These are phyloP conservation scores for Phaeosphaeriaceae sp. DNA, from an alignment of 2,329 filamentous ascomycete genomes.

Conservation along the genomic window DNA sequence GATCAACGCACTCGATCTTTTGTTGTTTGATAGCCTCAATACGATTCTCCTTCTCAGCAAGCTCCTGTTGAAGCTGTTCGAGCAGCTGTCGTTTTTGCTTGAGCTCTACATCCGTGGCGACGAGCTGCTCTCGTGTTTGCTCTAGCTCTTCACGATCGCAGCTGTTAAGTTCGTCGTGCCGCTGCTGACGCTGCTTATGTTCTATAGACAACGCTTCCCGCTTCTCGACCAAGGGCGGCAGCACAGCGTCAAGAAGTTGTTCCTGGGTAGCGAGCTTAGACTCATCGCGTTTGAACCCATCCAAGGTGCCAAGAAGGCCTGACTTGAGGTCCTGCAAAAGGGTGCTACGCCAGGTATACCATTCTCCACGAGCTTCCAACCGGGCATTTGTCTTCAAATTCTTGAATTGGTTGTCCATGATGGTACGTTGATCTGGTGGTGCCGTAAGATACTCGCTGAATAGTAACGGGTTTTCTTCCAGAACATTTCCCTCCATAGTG, in stretches of 20 bases:
- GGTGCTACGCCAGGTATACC: constrained; percentile 98
- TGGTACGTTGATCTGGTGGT: constrained; percentile 76
- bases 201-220: constrained; percentile 69
- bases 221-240: constrained; percentile 70
- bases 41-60: constrained; percentile 69
- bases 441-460: constrained; percentile 92
- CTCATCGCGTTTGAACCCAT: constrained; percentile 79
- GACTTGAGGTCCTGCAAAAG: constrained; percentile 82
- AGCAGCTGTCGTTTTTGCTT: constrained; percentile 72
- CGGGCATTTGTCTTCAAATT: constrained; percentile 94
- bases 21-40: constrained; percentile 68
- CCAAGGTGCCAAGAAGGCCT: constrained; percentile 75
- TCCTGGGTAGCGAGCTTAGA: constrained; percentile 71
- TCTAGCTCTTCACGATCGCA: constrained; percentile 83
- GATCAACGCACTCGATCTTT: constrained; percentile 72
- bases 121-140: constrained; percentile 72
- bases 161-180: constrained; percentile 76
- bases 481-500: constrained; percentile 87
- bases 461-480: constrained; percentile 86
- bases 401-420: constrained; percentile 97
- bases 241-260: constrained; percentile 67
- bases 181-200: constrained; percentile 69
- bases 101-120: constrained; percentile 69
- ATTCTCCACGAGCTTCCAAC: constrained; percentile 90
- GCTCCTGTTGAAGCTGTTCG: constrained; percentile 68